Conservation (phyloP, 2,329 filamentous ascomycete species). For the Albifimbria verrucaria region DNA sequence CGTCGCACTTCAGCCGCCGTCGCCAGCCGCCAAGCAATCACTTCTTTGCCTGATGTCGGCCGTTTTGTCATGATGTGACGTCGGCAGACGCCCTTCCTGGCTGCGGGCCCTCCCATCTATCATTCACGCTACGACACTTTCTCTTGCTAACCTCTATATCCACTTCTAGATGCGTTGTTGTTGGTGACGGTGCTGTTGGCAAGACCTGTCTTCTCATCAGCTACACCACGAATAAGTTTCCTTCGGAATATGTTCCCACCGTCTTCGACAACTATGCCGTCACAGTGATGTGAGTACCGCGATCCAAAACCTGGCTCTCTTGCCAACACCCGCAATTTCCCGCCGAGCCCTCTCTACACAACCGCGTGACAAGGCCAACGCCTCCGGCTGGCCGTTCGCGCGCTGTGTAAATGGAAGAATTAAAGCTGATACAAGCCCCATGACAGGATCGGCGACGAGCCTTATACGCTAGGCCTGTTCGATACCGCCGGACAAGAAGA, state of each 20-base stretch:
- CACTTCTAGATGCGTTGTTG: conserved; percentile 84
- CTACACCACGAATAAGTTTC: conserved; percentile 99
- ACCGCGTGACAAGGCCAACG: no score
- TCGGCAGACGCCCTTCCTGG: neutral
- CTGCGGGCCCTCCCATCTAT: no score
- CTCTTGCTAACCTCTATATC: no score
- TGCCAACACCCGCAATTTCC: conserved; percentile 12
- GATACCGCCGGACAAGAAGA: conserved; percentile 99
- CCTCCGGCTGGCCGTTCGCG: neutral
- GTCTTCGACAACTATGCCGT: conserved; percentile 99
- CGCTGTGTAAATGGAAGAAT: neutral
- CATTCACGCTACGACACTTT: no score
- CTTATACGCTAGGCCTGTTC: conserved; percentile 94
- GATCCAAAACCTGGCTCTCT: conserved; percentile 8
- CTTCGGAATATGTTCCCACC: conserved; percentile 98
- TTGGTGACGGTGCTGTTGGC: conserved; percentile 98
- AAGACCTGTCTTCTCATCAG: conserved; percentile 99
- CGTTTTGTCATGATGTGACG: neutral
- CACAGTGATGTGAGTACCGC: conserved; percentile 86
- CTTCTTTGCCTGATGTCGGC: neutral
- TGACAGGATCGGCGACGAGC: conserved; percentile 93
- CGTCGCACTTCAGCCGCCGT: no score
- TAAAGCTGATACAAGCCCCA: neutral
- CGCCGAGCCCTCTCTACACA: conserved; percentile 11
- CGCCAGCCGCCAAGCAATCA: neutral